Conservation (phyloP, 1,284 basidiomycete genomes). For the Trichosporon sp. region DNA sequence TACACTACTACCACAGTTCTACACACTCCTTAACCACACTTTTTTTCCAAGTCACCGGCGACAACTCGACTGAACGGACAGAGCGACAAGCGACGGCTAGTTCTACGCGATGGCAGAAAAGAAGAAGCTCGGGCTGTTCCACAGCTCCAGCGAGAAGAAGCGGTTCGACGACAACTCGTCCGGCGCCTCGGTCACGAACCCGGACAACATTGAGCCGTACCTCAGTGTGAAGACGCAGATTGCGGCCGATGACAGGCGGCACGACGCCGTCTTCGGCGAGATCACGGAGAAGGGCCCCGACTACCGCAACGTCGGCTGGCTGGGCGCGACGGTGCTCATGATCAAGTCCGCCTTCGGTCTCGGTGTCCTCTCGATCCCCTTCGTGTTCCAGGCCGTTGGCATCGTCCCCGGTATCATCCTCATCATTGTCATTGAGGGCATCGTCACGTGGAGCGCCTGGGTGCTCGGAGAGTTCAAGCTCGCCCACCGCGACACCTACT, state of each 20-base stretch:
- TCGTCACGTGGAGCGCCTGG: constrained; percentile 46
- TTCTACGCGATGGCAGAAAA: neutral
- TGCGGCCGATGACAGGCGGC: constrained; percentile 15
- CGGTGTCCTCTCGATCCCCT: constrained; percentile 64
- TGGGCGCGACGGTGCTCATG: constrained; percentile 59
- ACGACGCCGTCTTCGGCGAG: constrained; percentile 43
- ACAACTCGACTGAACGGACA: neutral
- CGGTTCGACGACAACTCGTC: constrained; percentile 11
- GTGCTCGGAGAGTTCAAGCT: constrained; percentile 37
- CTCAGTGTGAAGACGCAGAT: constrained; percentile 15
- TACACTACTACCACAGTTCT: neutral
- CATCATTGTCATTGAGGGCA: constrained; percentile 52
- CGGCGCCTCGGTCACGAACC: neutral
- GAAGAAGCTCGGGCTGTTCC: neutral
- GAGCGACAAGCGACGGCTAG: neutral
- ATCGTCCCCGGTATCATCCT: constrained; percentile 64
- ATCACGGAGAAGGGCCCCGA: constrained; percentile 39
- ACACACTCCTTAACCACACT: neutral
- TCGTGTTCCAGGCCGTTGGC: constrained; percentile 59
- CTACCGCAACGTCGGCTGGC: constrained; percentile 37
- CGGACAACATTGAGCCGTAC: neutral
- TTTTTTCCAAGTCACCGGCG: neutral
- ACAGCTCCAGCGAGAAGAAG: constrained; percentile 11
- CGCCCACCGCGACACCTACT: constrained; percentile 37
- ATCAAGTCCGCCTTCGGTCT: constrained; percentile 66